Evolutionary conservation across 345 rosid species (phyloP), one percentile per base, ranked within the genome.

Genomic region (Hypericum androsaemum): DNA sequence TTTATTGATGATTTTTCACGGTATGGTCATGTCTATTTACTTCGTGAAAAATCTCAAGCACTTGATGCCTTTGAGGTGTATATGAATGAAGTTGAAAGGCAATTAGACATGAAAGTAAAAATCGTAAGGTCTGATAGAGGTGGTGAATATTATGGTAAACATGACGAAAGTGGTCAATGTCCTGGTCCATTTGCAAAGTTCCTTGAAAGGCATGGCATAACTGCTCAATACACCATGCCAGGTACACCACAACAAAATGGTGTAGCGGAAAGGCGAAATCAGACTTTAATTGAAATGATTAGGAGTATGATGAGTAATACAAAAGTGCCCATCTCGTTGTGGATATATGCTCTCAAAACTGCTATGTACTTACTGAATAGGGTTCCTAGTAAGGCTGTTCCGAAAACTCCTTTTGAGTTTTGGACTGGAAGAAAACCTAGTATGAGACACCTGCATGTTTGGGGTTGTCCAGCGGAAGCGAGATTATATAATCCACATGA

Each of bases 1-100:
- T 48, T 48, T 36, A 48, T 48, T 48, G 32, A 48, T 48, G 52
- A 48, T 48, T 48, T n/a, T 12, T 48, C 52, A 6, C 8, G 36
- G 0, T 48, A 48, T 15, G 8, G 3, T 48, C 28, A 48, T 12
- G 11, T 48, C 6, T 48, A 48, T 48, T 48, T 48, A 32, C 32
- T 48, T 7, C 52, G 28, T 48, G 52, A 48, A 48, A 15, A 12
- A 15, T 8, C 40, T 37, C 40, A 52, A 38, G 3, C 6, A 14
- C 8, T 52, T 3, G 14, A 52, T 36, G 43, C 13, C 14, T 15
- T 52, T 35, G 14, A 52, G 55, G 22, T 9, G 38, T 52, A 10
- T 15, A 52, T 52, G 6, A 10, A 8, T 10, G 42, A 52, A 10
- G 55, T 37, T 52, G 55, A 52, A 16, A 36, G 55, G 11, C 22